A percentile compares a stretch with the other conserved stretches of the same genome.
Conservation (phyloP, 495 filamentous ascomycete genomes). For the Lentithecium fluviatile region DNA sequence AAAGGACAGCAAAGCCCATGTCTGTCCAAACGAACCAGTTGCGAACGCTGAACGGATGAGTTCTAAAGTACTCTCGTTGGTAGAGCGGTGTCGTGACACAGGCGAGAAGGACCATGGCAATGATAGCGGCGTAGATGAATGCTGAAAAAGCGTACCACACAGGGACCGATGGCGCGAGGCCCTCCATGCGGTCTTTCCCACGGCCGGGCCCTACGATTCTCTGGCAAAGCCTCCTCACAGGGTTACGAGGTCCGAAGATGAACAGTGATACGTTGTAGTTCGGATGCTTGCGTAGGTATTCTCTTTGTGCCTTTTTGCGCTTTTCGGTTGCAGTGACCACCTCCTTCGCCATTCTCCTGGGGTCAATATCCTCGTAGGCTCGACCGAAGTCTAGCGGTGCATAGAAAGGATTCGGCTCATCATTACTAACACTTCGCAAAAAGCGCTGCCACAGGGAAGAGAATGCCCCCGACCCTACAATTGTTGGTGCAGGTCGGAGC, state of each 20-base stretch:
- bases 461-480: constrained; percentile 44
- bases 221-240: constrained; percentile 79
- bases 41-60: constrained; percentile 52
- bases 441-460: constrained; percentile 59
- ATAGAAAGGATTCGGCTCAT: constrained; percentile 94
- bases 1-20: constrained; percentile 82
- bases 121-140: constrained; percentile 89
- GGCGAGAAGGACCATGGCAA: constrained; percentile 93
- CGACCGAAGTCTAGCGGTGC: constrained; percentile 72
- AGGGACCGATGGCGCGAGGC: constrained; percentile 77
- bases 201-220: constrained; percentile 88
- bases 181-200: constrained; percentile 79
- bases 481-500: constrained; percentile 35
- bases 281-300: constrained; percentile 83
- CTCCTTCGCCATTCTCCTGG: constrained; percentile 81
- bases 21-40: constrained; percentile 97
- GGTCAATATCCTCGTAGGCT: constrained; percentile 74
- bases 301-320: constrained; percentile 81
- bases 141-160: constrained; percentile 92
- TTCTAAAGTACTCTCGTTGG: constrained; percentile 75
- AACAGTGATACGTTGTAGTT: constrained; percentile 91
- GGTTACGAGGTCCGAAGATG: constrained; percentile 75
- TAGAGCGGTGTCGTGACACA: constrained; percentile 94
- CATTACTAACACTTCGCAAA: constrained; percentile 53
- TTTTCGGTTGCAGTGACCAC: constrained; percentile 79